These are phyloP conservation scores for Monilinia fructicola DNA, from an alignment of 2,329 filamentous ascomycete species.

Conservation along the genomic window DNA sequence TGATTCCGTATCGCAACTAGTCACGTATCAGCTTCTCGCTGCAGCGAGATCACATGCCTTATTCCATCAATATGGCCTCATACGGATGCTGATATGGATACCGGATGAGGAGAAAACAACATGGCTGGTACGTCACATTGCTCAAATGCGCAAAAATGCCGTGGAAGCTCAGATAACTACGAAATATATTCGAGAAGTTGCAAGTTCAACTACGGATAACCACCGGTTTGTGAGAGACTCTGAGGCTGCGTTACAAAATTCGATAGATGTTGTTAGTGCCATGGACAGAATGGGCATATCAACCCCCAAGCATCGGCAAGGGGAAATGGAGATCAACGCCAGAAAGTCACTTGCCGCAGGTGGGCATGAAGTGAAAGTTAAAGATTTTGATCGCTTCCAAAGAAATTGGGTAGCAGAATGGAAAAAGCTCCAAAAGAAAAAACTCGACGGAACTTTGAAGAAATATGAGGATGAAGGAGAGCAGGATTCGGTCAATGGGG, in stretches of 20 bases:
- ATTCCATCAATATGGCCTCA: conserved; percentile 74
- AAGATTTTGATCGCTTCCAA: conserved; percentile 9
- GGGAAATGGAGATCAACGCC: conserved; percentile 34
- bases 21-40: conserved; percentile 61
- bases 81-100: conserved; percentile 76
- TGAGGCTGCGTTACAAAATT: conserved; percentile 50
- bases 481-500: not conserved
- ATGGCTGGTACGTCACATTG: conserved; percentile 60
- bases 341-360: conserved; percentile 29
- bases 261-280: conserved; percentile 43
- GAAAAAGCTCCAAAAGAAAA: not conserved
- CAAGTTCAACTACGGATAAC: conserved; percentile 40
- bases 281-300: conserved; percentile 49
- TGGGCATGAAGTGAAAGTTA: conserved; percentile 2
- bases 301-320: conserved; percentile 50
- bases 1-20: conserved; percentile 55
- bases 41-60: conserved; percentile 57
- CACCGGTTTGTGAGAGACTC: conserved; percentile 44
- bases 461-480: conserved; percentile 4
- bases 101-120: conserved; percentile 57
- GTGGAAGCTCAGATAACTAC: conserved; percentile 62
- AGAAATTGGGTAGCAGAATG: conserved; percentile 10
- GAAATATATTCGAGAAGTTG: conserved; percentile 60
- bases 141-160: conserved; percentile 55
- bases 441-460: not conserved